Base-by-base conservation (phyloP, 2,329 filamentous ascomycete genomes). In the Epicoccum nigrum region DNA sequence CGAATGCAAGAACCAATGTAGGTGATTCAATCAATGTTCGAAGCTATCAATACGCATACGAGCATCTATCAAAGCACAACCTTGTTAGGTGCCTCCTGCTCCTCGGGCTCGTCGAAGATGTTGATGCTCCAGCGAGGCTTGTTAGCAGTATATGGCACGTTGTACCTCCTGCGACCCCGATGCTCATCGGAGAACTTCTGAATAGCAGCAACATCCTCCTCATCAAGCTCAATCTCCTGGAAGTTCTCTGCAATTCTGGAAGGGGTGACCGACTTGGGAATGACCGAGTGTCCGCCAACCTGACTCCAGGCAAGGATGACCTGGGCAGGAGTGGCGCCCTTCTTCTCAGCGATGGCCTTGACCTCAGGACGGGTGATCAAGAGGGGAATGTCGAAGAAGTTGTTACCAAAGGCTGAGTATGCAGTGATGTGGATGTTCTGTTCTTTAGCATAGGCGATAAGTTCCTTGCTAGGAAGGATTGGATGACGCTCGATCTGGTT, bases 221-320 rank as follows among this genome's bases (percentile, higher is more conserved):
- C 56, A 17, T 41, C 43, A 11, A 68, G 50, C 35, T 68, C 63
- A 32, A 68, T 63, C 51, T 66, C 63, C 52, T 65, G 57, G 56
- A 67, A 68, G 57, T 68, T 68, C 53, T 63, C 63, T 1, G 58
- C 58, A 28, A 68, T 68, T 23, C 65, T 53, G 17, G 62, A 55
- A 12, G 65, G 52, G 0, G 63, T 68, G 4, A 68, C 63, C 7
- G 62, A 65, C 51, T 68, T 68, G 32, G 65, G 65, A n/a, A 68
- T 67, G 31, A 67, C 64, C 13, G 61, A 64, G 54, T 64, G 59
- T 13, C 63, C 64, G 15, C 63, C 61, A 81, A 95, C 90, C n/a
- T 90, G 95, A 37, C 89, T 85, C 92, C 92, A 96, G 65, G 90
- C 83, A 62, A 96, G 81, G 54, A 96, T 81, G 31, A 96, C 81